These are phyloP conservation scores for Diaporthe destruens DNA, from an alignment of 2,329 filamentous ascomycete species.

Conservation along the genomic window DNA sequence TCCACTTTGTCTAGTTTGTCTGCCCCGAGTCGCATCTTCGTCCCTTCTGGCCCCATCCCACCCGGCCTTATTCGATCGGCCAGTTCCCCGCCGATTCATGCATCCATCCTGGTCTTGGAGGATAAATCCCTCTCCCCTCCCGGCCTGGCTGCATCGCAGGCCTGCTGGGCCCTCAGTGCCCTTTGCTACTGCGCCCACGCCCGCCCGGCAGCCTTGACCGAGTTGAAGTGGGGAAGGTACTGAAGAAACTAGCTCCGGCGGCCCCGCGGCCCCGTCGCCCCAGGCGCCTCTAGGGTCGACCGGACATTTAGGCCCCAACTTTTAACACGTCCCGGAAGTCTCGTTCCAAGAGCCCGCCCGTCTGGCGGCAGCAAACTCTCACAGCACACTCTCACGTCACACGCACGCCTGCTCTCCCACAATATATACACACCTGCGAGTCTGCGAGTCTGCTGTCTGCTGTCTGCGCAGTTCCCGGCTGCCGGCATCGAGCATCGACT, in stretches of 20 bases:
- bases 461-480: not conserved
- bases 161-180: not conserved
- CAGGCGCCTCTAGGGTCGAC: slow-evolving; percentile 6
- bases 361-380: not conserved
- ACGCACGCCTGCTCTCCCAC: not conserved
- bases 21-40: not conserved
- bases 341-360: not conserved
- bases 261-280: slow-evolving; percentile 31
- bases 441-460: not conserved
- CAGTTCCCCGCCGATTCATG: slow-evolving; percentile 24
- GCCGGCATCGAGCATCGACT: not conserved
- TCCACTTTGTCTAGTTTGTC: too few species aligned
- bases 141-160: slow-evolving; percentile 5
- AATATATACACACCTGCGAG: not conserved
- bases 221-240: slow-evolving; percentile 25
- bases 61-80: slow-evolving; percentile 1
- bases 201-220: slow-evolving; percentile 15
- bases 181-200: not conserved
- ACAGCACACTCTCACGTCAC: too few species aligned
- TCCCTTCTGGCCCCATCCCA: not conserved
- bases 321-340: slow-evolving; percentile 26
- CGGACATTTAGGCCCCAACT: slow-evolving; percentile 28
- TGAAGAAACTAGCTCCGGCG: slow-evolving; percentile 35
- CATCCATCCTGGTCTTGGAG: not conserved
- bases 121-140: not conserved